Evolutionary conservation across 2,329 filamentous ascomycete species (phyloP).

Genomic region (Gnomoniopsis sp.): DNA sequence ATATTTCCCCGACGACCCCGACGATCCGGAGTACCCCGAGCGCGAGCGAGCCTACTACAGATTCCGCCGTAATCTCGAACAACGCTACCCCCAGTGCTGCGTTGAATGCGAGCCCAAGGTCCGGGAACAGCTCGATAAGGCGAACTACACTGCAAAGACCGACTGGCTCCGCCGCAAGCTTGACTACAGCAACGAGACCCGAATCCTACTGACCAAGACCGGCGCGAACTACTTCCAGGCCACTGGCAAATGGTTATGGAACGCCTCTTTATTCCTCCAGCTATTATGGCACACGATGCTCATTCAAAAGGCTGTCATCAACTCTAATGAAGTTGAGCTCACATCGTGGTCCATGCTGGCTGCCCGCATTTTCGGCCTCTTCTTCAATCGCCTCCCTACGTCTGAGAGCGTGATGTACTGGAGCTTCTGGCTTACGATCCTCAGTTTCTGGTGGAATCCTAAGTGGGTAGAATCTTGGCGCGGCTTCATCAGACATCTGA

Average conservation of each 20-base stretch:
- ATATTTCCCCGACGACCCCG: constrained; percentile 66
- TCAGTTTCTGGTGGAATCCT: constrained; percentile 67
- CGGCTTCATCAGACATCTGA: constrained; percentile 58
- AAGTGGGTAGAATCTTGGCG: constrained; percentile 56
- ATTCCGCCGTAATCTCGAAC: constrained; percentile 71
- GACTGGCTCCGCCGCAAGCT: constrained; percentile 75
- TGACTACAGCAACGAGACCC: constrained; percentile 55
- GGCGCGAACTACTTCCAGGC: constrained; percentile 40
- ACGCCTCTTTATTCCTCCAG: constrained; percentile 42
- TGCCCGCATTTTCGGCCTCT: constrained; percentile 16
- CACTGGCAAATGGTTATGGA: constrained; percentile 46
- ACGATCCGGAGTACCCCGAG: constrained; percentile 65
- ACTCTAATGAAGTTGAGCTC: constrained; percentile 17
- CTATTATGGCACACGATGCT: constrained; percentile 47
- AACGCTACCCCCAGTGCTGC: constrained; percentile 87
- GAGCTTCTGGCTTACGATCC: constrained; percentile 45
- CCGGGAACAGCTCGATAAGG: constrained; percentile 62
- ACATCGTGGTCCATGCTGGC: constrained; percentile 18
- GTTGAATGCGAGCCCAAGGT: constrained; percentile 73
- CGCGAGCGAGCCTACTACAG: constrained; percentile 67
- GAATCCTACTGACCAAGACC: constrained; percentile 35
- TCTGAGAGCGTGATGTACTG: constrained; percentile 40
- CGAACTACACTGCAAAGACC: constrained; percentile 79
- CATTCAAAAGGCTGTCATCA: constrained; percentile 25
- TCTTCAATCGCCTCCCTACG: constrained; percentile 38